Percentiles rank a stretch among this genome's conserved stretches.
These are phyloP conservation scores for Ogataea glucozyma DNA, from an alignment of 805 yeast genomes.

Conservation along the genomic window DNA sequence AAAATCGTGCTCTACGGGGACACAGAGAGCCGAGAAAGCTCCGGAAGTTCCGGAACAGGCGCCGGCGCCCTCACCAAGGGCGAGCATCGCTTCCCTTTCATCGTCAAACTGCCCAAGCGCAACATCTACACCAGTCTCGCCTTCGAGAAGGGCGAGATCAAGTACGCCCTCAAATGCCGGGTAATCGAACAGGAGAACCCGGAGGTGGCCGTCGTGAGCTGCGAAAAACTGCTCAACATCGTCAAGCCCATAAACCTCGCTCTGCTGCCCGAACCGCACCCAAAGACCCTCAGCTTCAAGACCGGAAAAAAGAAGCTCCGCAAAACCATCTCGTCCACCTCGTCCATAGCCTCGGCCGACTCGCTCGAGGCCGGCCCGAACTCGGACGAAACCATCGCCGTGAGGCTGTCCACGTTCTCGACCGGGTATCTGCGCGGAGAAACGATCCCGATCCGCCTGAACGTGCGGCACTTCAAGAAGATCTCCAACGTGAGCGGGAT, in stretches of 20 bases:
- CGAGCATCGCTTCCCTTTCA: conserved; percentile 85
- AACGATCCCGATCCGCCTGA: conserved; percentile 66
- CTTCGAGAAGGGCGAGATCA: conserved; percentile 84
- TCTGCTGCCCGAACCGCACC: conserved; percentile 62
- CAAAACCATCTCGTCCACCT: conserved; percentile 43
- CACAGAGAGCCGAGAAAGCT: no score
- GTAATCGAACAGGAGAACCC: conserved; percentile 24
- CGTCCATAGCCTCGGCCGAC: conserved; percentile 38
- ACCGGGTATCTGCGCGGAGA: conserved; percentile 83
- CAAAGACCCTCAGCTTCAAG: conserved; percentile 63
- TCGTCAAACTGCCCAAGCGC: conserved; percentile 74
- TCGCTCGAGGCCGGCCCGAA: conserved; percentile 16
- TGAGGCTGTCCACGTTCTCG: conserved; percentile 50
- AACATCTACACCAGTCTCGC: conserved; percentile 72
- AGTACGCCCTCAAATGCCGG: conserved; percentile 52
- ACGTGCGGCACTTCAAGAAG: conserved; percentile 67
- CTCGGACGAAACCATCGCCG: conserved; percentile 24
- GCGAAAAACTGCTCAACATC: conserved; percentile 61
- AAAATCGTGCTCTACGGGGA: conserved; percentile 60
- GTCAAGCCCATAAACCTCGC: conserved; percentile 77
- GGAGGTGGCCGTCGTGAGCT: conserved; percentile 37
- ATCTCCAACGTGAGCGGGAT: conserved; percentile 71
- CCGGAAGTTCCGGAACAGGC: no score
- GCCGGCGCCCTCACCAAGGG: conserved; percentile 65
- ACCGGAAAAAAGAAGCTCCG: conserved; percentile 40